Percentiles rank a stretch among this genome's conserved stretches.
phyloP scores from a whole-genome alignment of 2,329 filamentous ascomycete species.

The Orbilia quercus region DNA sequence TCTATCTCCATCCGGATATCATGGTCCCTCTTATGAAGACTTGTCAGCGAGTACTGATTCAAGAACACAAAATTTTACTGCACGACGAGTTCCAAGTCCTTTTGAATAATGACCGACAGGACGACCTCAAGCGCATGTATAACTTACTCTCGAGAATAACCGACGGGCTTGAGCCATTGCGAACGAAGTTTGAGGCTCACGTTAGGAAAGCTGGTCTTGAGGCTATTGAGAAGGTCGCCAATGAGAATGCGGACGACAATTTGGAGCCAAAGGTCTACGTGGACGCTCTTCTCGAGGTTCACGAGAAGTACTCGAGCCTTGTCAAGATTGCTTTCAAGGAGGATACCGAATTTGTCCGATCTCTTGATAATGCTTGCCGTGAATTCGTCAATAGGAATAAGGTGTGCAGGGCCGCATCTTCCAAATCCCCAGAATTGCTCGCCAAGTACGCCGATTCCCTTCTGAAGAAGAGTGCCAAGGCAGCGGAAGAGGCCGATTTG shows the following conservation, averaged over 20 bases:
- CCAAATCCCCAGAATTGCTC: conserved; percentile 91
- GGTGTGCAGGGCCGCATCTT: conserved; percentile 91
- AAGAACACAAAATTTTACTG: conserved; percentile 84
- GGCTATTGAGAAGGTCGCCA: conserved; percentile 88
- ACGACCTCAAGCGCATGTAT: conserved; percentile 97
- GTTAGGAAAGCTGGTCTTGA: conserved; percentile 88
- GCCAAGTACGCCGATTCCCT: conserved; percentile 95
- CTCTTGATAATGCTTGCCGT: conserved; percentile 90
- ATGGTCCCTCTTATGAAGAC: conserved; percentile 82
- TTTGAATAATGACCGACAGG: conserved; percentile 91
- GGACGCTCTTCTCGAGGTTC: conserved; percentile 91
- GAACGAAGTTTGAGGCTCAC: conserved; percentile 88
- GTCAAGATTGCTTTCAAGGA: conserved; percentile 93
- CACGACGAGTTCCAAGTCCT: conserved; percentile 95
- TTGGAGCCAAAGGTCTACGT: conserved; percentile 97
- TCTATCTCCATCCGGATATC: conserved; percentile 93
- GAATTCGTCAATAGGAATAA: conserved; percentile 99
- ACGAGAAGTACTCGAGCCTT: conserved; percentile 89
- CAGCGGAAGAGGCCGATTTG: conserved; percentile 91
- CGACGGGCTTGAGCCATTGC: conserved; percentile 88
- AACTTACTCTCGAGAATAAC: conserved; percentile 87
- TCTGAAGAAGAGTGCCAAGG: conserved; percentile 90
- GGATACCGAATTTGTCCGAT: conserved; percentile 95
- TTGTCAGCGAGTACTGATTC: conserved; percentile 89
- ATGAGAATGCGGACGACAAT: conserved; percentile 78